These are phyloP conservation scores for Penicillium sp. DNA, from an alignment of 2,329 filamentous ascomycete species.

Conservation along the genomic window DNA sequence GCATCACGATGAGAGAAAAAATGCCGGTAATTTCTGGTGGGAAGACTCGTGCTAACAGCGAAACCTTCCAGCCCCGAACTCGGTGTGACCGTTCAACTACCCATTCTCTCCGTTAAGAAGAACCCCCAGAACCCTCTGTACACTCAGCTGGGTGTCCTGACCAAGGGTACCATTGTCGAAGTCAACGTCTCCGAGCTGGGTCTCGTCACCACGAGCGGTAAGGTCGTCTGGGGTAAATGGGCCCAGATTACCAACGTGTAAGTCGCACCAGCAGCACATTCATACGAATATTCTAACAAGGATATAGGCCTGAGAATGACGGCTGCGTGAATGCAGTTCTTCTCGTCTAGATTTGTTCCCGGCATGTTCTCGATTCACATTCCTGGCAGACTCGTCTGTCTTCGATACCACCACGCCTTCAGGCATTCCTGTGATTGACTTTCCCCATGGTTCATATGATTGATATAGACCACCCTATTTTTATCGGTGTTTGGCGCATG, in stretches of 20 bases:
- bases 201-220: conserved; percentile 82
- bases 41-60: conserved; percentile 10
- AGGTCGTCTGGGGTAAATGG: conserved; percentile 87
- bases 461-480: conserved; percentile 17
- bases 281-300: background rate
- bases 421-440: conserved; percentile 16
- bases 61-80: conserved; percentile 55
- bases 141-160: conserved; percentile 85
- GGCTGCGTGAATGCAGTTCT: conserved; percentile 54
- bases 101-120: conserved; percentile 73
- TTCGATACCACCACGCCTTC: conserved; percentile 22
- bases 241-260: conserved; percentile 57
- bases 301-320: conserved; percentile 51
- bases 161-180: conserved; percentile 78
- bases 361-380: conserved; percentile 7
- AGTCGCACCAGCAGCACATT: background rate
- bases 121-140: conserved; percentile 86
- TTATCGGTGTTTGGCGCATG: conserved; percentile 24
- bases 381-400: conserved; percentile 15
- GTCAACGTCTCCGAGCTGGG: conserved; percentile 92
- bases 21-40: background rate
- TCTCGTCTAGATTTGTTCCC: conserved; percentile 18
- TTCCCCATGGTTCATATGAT: conserved; percentile 16
- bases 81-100: conserved; percentile 80
- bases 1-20: background rate